phyloP scores from a whole-genome alignment of 1,284 basidiomycete species.

The Microbotryomycetes sp. region DNA sequence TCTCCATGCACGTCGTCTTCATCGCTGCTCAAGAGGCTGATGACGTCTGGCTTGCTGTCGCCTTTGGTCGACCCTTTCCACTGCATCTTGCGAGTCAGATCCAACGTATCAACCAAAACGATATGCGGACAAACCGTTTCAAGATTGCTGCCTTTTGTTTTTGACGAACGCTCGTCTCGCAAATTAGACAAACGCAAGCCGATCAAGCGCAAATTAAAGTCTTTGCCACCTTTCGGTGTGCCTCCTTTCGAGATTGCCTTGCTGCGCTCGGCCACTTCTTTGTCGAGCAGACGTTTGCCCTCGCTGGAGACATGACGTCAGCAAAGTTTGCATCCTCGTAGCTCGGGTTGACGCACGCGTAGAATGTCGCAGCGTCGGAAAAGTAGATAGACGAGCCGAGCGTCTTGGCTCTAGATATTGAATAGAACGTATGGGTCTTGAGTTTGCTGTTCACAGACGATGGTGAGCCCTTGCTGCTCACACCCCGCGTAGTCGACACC shows the following conservation, averaged over 20 bases:
- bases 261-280: slow-evolving; percentile 11
- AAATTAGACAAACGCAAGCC: slow-evolving; percentile 31
- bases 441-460: slow-evolving; percentile 3
- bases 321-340: not conserved
- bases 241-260: slow-evolving; percentile 7
- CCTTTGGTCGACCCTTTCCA: not conserved
- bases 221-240: slow-evolving; percentile 15
- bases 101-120: not conserved
- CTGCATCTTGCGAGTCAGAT: not conserved
- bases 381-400: slow-evolving; percentile 45
- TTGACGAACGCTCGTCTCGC: slow-evolving; percentile 24
- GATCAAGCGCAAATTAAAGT: slow-evolving; percentile 21
- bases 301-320: slow-evolving; percentile 3
- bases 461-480: too few relatives aligned
- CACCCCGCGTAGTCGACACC: too few relatives aligned
- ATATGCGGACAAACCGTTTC: not conserved
- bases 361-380: slow-evolving; percentile 21
- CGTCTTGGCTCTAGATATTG: slow-evolving; percentile 73
- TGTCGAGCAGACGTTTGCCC: slow-evolving; percentile 27
- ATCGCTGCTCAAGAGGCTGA: not conserved
- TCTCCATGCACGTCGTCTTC: not conserved
- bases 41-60: not conserved
- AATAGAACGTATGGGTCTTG: slow-evolving; percentile 64
- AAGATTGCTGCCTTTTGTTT: slow-evolving; percentile 6
- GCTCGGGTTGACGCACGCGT: not conserved